Evolutionary conservation across 2,329 filamentous ascomycete species (phyloP).

Genomic region (Alternaria panax): DNA sequence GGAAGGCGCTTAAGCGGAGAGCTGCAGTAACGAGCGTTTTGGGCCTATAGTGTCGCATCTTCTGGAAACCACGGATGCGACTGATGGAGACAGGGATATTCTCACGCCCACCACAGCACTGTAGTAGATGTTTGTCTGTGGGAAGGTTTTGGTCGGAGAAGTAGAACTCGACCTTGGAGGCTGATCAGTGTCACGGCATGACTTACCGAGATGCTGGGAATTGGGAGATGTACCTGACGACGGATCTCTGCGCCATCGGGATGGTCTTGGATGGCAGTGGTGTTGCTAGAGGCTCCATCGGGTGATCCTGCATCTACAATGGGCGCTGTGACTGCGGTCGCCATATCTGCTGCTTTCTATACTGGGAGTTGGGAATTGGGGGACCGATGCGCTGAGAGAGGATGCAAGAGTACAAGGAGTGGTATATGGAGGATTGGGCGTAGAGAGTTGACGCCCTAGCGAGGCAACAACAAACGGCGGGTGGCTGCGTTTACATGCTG

Average conservation of each 20-base stretch:
- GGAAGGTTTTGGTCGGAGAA: constrained; percentile 59
- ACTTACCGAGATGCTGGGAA: neutral
- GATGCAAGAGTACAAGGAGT: neutral
- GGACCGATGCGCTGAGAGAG: neutral
- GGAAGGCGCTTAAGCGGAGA: constrained; percentile 52
- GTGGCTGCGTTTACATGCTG: neutral
- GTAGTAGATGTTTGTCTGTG: constrained; percentile 53
- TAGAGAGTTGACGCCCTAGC: neutral
- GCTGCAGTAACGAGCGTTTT: constrained; percentile 48
- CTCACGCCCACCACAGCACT: constrained; percentile 50
- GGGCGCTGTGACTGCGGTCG: neutral
- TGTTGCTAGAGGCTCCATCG: neutral
- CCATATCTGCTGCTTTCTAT: constrained; percentile 4
- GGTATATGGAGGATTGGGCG: neutral
- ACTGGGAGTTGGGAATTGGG: neutral
- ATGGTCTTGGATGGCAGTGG: constrained; percentile 23
- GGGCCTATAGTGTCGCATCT: constrained; percentile 57
- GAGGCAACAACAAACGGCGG: neutral
- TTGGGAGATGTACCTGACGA: constrained; percentile 31
- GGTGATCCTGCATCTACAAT: neutral
- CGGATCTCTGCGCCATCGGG: constrained; percentile 40
- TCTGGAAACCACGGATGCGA: constrained; percentile 54
- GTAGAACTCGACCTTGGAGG: constrained; percentile 56
- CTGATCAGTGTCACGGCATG: constrained; percentile 6
- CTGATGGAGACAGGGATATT: constrained; percentile 55